Base-by-base conservation (phyloP, 2,329 filamentous ascomycete species). In the Diaporthe sp. region DNA sequence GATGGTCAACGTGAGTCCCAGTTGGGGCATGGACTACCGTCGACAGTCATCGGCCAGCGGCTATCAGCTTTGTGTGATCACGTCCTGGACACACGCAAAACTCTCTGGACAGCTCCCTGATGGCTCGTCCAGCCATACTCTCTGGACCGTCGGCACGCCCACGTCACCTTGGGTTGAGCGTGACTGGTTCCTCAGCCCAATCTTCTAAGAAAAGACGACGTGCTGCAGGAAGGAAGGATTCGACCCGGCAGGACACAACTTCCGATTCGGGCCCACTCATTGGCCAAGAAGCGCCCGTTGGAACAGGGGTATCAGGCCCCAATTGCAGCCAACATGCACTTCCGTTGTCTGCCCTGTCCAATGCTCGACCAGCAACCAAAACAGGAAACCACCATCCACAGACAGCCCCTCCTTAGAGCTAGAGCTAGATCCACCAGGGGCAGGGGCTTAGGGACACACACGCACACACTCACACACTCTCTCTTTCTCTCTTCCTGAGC, bases 311-410 rank as follows among this genome's bases (percentile, higher is more conserved):
- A 17, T 59, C 25, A 12, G 55, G 5, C 9, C 31, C 42, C 34
- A 15, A 12, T 42, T 31, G 57, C 70, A 72, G 70, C 70, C 70
- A 72, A 72, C 57, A 72, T 53, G 70, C 70, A 72, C 46, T 61
- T 39, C 25, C 10, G 37, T 8, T 58, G 71, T 39, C 25, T 37
- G 44, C 31, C 51, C 44, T 53, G 31, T 61, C 44, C 70, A 72
- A 31, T 53, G 22, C 44, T 39, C 10, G 22, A n/a, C 34, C 57
- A 55, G 70, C 15, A 34, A 34, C 39, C 25, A 31, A 19, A 34
- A 51, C 7, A 34, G 69, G 68, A 44, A n/a, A 53, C 13, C 53
- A n/a, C 25, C 42, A 17, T 19, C 17, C 25, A 42, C 58, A 22
- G 10, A 6, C 28, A 15, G 12, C n/a, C 46, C 31, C 31, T 34